phyloP scores from a whole-genome alignment of 495 filamentous ascomycete genomes.

The Amniculicola lignicola region DNA sequence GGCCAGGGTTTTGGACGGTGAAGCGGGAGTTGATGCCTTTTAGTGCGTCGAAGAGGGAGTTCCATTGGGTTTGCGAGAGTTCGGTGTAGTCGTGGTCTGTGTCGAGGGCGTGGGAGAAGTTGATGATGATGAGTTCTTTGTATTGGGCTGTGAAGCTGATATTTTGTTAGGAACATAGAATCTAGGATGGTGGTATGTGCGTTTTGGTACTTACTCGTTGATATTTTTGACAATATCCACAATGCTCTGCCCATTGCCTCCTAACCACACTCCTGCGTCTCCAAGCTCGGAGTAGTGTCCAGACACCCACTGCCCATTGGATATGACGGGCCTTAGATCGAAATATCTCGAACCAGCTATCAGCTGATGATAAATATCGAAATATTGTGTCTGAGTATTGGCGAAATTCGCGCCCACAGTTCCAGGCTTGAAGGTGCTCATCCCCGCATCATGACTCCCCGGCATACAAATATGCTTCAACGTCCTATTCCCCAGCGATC shows the following conservation, averaged over 20 bases:
- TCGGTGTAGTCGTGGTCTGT: constrained; percentile 31
- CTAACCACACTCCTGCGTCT: constrained; percentile 19
- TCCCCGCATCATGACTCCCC: constrained; percentile 33
- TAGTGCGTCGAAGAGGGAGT: constrained; percentile 28
- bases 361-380: constrained; percentile 28
- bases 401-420: constrained; percentile 25
- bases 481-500: constrained; percentile 24
- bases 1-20: constrained; percentile 16
- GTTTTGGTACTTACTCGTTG: constrained; percentile 13
- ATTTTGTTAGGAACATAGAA: background rate
- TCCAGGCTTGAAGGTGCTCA: constrained; percentile 20
- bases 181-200: background rate
- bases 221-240: constrained; percentile 28
- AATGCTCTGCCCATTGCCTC: constrained; percentile 29
- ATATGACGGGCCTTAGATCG: constrained; percentile 32
- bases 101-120: constrained; percentile 29
- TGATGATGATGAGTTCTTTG: constrained; percentile 33
- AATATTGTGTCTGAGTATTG: constrained; percentile 30
- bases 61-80: constrained; percentile 33
- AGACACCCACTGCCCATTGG: constrained; percentile 27
- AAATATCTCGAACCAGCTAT: constrained; percentile 28
- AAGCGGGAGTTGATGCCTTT: constrained; percentile 28
- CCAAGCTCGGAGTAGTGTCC: constrained; percentile 33
- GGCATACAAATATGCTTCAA: constrained; percentile 33
- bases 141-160: constrained; percentile 28